Percentiles rank a stretch among this genome's conserved stretches.
phyloP scores from a whole-genome alignment of 495 filamentous ascomycete genomes.

The Hypomontagnella monticulosa region DNA sequence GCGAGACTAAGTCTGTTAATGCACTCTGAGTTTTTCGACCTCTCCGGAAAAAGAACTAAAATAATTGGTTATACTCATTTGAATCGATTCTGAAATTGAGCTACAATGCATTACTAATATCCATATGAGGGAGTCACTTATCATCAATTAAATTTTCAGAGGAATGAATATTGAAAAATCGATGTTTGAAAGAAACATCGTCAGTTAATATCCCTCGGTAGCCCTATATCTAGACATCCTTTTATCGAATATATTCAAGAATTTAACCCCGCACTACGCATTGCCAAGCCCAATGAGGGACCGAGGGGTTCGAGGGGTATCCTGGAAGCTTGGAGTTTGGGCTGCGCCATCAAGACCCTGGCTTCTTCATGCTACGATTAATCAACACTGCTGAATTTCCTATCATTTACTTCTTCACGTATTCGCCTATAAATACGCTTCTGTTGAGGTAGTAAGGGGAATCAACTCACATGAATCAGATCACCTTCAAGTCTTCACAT shows the following conservation, averaged over 20 bases:
- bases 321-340: conserved; percentile 1
- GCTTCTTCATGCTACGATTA: neutral
- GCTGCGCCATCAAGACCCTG: neutral
- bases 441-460: neutral
- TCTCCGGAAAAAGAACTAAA: too few relatives aligned
- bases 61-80: too few relatives aligned
- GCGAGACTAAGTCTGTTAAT: too few relatives aligned
- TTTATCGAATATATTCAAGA: conserved; percentile 7
- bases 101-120: too few relatives aligned
- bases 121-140: too few relatives aligned
- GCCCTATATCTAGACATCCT: neutral
- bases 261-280: conserved; percentile 25
- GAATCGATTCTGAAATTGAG: too few relatives aligned
- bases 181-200: too few relatives aligned
- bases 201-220: too few relatives aligned
- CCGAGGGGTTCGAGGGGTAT: conserved; percentile 28
- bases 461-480: neutral
- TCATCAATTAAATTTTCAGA: too few relatives aligned
- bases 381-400: too few relatives aligned
- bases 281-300: neutral
- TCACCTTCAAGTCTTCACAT: neutral
- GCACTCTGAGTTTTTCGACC: too few relatives aligned
- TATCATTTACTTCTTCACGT: too few relatives aligned
- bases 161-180: conserved; percentile 4
- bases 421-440: neutral